Conservation (phyloP, 176 grass and related monocot species). For the Zea mays region DNA sequence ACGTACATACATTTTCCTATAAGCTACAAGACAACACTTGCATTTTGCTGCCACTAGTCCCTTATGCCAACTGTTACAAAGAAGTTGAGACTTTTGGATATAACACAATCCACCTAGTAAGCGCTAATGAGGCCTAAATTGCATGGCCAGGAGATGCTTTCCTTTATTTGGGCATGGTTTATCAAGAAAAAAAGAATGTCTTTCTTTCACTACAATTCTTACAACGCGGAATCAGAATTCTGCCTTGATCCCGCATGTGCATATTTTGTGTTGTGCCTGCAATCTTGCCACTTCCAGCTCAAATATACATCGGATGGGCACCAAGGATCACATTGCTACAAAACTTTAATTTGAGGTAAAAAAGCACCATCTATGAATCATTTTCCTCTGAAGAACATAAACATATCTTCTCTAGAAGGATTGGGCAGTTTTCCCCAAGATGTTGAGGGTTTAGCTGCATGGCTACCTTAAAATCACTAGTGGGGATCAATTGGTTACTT, state of each 20-base stretch:
- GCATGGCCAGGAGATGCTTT: conserved; percentile 46
- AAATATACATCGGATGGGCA: conserved; percentile 59
- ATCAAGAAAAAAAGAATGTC: conserved; percentile 45
- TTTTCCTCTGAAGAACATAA: conserved; percentile 66
- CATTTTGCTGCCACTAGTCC: conserved; percentile 53
- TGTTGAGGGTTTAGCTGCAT: conserved; percentile 92
- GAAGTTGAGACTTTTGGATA: conserved; percentile 53
- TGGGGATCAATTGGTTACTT: conserved; percentile 48
- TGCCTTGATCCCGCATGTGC: conserved; percentile 38
- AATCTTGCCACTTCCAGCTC: conserved; percentile 39
- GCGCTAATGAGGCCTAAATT: conserved; percentile 46
- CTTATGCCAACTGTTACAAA: conserved; percentile 57
- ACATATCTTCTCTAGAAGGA: conserved; percentile 87
- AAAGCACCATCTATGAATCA: conserved; percentile 50
- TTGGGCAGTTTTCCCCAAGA: conserved; percentile 77
- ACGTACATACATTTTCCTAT: conserved; percentile 68
- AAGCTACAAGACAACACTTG: conserved; percentile 67
- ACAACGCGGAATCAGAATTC: conserved; percentile 31
- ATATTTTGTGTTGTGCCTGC: conserved; percentile 50
- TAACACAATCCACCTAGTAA: conserved; percentile 47
- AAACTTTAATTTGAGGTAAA: conserved; percentile 49
- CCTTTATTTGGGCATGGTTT: conserved; percentile 48
- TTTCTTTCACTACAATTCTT: conserved; percentile 42
- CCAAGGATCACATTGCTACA: conserved; percentile 50
- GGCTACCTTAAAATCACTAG: conserved; percentile 84